These are phyloP conservation scores for Cryomyces minteri DNA, from an alignment of 495 filamentous ascomycete genomes.

Conservation along the genomic window DNA sequence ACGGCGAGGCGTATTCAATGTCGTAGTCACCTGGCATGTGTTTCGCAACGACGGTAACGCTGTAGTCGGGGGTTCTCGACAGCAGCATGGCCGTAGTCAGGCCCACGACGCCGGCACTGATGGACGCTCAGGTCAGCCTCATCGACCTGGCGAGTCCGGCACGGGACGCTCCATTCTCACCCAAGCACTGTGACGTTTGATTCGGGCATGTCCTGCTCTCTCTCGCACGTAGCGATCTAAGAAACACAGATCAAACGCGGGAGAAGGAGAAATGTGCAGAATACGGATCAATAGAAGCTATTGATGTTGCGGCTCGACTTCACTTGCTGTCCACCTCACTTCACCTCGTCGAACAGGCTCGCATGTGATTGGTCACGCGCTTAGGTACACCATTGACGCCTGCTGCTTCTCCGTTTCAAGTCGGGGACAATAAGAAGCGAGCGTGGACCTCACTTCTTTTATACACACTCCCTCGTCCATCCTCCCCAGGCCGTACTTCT, in stretches of 20 bases:
- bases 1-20: slow-evolving; percentile 87
- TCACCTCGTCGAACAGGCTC: too few relatives aligned
- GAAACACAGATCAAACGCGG: neutral
- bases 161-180: slow-evolving; percentile 1
- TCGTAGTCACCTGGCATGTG: slow-evolving; percentile 99
- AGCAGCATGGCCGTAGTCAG: slow-evolving; percentile 81
- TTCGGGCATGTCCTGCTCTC: neutral
- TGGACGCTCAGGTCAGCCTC: slow-evolving; percentile 1
- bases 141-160: neutral
- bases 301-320: too few relatives aligned
- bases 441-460: too few relatives aligned
- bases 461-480: too few relatives aligned
- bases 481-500: too few relatives aligned
- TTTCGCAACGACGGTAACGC: slow-evolving; percentile 73
- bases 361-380: too few relatives aligned
- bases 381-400: too few relatives aligned
- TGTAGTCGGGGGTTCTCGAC: slow-evolving; percentile 45
- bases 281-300: too few relatives aligned
- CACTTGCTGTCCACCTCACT: too few relatives aligned
- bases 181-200: slow-evolving; percentile 9
- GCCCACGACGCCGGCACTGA: slow-evolving; percentile 77
- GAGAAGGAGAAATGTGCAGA: neutral
- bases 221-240: neutral
- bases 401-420: too few relatives aligned
- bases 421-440: too few relatives aligned